phyloP scores from a whole-genome alignment of 2,329 filamentous ascomycete species.

The Venturiaceae sp. region DNA sequence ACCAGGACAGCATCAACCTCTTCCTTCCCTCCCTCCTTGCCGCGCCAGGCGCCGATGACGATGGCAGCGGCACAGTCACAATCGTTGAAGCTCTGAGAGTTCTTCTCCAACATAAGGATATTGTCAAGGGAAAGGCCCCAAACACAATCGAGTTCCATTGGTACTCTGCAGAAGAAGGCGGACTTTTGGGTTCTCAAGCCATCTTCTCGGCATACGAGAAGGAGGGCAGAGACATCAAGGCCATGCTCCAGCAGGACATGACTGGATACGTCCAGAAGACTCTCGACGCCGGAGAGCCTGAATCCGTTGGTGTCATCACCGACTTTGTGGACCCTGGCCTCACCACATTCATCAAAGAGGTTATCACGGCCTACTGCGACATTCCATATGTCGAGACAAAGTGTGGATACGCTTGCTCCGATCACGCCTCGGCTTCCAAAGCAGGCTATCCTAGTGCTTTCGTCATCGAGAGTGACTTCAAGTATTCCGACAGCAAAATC shows the following conservation, averaged over 20 bases:
- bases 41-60: constrained; percentile 90
- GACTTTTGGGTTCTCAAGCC: constrained; percentile 77
- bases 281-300: constrained; percentile 68
- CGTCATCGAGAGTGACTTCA: constrained; percentile 65
- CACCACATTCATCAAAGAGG: constrained; percentile 82
- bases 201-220: constrained; percentile 78
- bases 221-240: constrained; percentile 66
- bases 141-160: constrained; percentile 97
- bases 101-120: constrained; percentile 61
- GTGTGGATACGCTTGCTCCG: constrained; percentile 77
- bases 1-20: constrained; percentile 92
- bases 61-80: constrained; percentile 86
- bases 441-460: constrained; percentile 67
- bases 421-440: constrained; percentile 64
- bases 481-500: constrained; percentile 55
- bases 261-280: constrained; percentile 81
- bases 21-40: constrained; percentile 75
- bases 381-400: constrained; percentile 83
- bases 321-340: constrained; percentile 79
- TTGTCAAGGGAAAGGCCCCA: constrained; percentile 59
- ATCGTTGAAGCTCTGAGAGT: constrained; percentile 86
- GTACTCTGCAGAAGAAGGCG: constrained; percentile 87
- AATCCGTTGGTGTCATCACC: constrained; percentile 85
- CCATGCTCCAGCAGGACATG: constrained; percentile 99
- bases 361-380: constrained; percentile 78